phyloP scores from a whole-genome alignment of 164 flowering plant genomes.

The grape (Vitis vinifera) region DNA sequence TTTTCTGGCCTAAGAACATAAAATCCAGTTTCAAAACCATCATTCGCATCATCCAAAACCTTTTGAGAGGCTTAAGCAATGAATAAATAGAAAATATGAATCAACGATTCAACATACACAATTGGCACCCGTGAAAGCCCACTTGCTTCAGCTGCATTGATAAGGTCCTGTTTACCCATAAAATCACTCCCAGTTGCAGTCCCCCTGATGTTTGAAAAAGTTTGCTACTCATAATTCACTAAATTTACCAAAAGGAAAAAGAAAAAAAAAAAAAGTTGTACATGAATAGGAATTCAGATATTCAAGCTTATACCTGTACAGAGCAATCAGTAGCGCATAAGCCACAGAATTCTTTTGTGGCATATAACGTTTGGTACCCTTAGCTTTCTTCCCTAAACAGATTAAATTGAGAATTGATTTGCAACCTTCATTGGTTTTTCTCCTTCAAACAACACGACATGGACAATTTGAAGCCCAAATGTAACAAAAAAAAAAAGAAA shows the following conservation, averaged over 20 bases:
- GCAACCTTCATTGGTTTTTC: too few relatives aligned
- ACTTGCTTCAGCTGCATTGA: constrained; percentile 94
- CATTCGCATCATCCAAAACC: neutral
- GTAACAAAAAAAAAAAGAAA: neutral
- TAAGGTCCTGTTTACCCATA: constrained; percentile 89
- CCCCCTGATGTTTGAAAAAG: constrained; percentile 37
- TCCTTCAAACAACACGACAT: too few relatives aligned
- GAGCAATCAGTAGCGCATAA: constrained; percentile 80
- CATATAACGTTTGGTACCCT: constrained; percentile 55
- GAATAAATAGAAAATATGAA: neutral
- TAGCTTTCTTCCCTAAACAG: constrained; percentile 54
- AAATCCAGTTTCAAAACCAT: constrained; percentile 4
- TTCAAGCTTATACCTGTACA: constrained; percentile 58
- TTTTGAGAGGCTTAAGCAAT: neutral
- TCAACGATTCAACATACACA: constrained; percentile 46
- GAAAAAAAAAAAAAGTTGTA: neutral
- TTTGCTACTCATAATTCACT: neutral
- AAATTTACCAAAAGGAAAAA: neutral
- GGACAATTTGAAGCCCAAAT: too few relatives aligned
- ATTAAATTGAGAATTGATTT: neutral
- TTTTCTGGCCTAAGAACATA: constrained; percentile 61
- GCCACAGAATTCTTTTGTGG: constrained; percentile 92
- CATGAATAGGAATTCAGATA: neutral
- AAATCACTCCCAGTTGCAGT: constrained; percentile 53
- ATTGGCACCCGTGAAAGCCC: constrained; percentile 84